These are phyloP conservation scores for Globisporangium nunn DNA, from an alignment of 352 stramenopile species.

Conservation along the genomic window DNA sequence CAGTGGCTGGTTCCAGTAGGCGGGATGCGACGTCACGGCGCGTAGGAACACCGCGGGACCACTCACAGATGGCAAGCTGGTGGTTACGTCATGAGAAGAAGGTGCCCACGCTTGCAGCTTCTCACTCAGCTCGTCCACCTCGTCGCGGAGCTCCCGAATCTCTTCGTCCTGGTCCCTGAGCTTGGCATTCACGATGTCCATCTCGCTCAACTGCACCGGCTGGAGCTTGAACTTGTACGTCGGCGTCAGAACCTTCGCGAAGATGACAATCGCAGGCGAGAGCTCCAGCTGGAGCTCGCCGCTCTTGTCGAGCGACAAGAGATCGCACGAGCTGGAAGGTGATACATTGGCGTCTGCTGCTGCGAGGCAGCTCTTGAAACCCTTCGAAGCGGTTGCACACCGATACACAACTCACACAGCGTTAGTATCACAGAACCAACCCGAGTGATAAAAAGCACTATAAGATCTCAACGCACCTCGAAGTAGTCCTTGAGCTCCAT, in stretches of 20 bases:
- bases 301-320: neutral
- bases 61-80: neutral
- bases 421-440: neutral
- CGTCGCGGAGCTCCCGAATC: constrained; percentile 4
- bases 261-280: constrained; percentile 1
- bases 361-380: constrained; percentile 5
- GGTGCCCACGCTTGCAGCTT: neutral
- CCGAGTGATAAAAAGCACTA: neutral
- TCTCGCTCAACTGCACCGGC: constrained; percentile 6
- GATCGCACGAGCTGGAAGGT: neutral
- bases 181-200: constrained; percentile 7
- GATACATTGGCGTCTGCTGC: neutral
- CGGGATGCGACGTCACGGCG: neutral
- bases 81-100: neutral
- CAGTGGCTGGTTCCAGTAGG: neutral
- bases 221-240: constrained; percentile 7
- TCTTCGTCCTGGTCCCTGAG: constrained; percentile 9
- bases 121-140: constrained; percentile 1
- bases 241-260: constrained; percentile 5
- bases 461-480: neutral
- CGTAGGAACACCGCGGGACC: neutral
- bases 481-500: constrained; percentile 11
- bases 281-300: neutral
- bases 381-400: neutral
- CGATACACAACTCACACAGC: neutral